Base-by-base conservation (phyloP, 2,329 filamentous ascomycete genomes). In the Endocalyx cinctus region DNA sequence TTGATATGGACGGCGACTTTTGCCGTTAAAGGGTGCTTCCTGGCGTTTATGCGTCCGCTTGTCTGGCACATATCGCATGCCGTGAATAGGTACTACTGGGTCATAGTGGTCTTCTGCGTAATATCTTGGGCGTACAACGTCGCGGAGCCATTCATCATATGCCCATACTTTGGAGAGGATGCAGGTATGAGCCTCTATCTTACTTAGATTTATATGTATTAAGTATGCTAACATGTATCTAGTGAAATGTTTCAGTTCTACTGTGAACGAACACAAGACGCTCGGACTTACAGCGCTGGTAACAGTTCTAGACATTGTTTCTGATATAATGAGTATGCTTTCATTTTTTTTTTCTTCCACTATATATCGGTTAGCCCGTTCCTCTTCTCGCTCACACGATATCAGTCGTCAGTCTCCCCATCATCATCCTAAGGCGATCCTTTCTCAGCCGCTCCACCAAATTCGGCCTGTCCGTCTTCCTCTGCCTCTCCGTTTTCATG, bases 1-100 rank as follows among this genome's bases (percentile, higher is more conserved):
- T 15, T 50, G 10, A 40, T 38, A 35, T 48, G 45, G 45, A 48
- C 47, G 10, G 41, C 45, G 11, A 46, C 35, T 5, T 48, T 33
- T 17, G 33, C 38, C 17, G 39, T 50, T 25, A 47, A 50, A 38
- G 39, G 31, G 2, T 50, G 37, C 17, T 48, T 50, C 19, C 33
- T 50, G 14, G 45, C 38, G 11, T 50, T 48, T 17, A 39, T 50
- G 31, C 35, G 34, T 12, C 43, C 38, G 11, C 32, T 50, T 3
- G 29, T 46, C 14, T 43, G 41, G 41, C 34, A 45, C 14, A 45
- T 43, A 4, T 34, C 29, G 7, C 27, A 34, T 30, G 17, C 15
- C 13, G 27, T 48, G n/a, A 43, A 45, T n/a, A 41, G 39, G 37
- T 48, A 50, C 28, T 50, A 46, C 34, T 50, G 39, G 45, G 43